phyloP scores from a whole-genome alignment of 306 rosid species.

The Vicia villosa region DNA sequence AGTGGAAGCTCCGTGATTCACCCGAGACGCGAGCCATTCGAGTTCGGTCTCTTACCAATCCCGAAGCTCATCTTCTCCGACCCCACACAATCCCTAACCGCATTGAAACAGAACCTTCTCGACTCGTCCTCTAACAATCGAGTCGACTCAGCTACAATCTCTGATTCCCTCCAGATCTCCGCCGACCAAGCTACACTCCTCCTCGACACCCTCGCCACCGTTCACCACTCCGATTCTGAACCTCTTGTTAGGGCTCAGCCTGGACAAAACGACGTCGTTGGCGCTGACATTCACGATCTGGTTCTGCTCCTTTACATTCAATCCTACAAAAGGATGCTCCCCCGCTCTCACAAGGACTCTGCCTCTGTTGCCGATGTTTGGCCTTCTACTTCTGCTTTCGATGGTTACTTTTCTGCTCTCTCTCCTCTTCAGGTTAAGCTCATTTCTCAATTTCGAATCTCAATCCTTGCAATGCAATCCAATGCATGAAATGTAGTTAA shows the following conservation, averaged over 20 bases:
- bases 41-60: constrained; percentile 85
- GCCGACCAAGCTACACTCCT: constrained; percentile 75
- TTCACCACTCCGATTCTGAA: constrained; percentile 73
- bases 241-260: constrained; percentile 60
- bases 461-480: not conserved
- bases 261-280: constrained; percentile 49
- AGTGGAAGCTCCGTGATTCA: constrained; percentile 53
- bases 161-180: constrained; percentile 87
- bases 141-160: constrained; percentile 56
- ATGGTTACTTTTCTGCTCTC: constrained; percentile 93
- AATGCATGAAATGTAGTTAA: constrained; percentile 7
- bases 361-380: constrained; percentile 94
- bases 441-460: constrained; percentile 17
- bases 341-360: constrained; percentile 89
- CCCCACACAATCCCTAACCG: constrained; percentile 80
- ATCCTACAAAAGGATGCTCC: constrained; percentile 81
- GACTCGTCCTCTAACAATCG: constrained; percentile 50
- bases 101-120: constrained; percentile 69
- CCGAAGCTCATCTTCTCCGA: constrained; percentile 83
- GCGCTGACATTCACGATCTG: constrained; percentile 79
- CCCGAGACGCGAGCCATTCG: constrained; percentile 90
- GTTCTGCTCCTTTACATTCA: constrained; percentile 83
- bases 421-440: constrained; percentile 90
- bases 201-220: constrained; percentile 73
- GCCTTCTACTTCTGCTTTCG: constrained; percentile 99